Evolutionary conservation across 257 asterid species (phyloP).

Genomic region (Penstemon davidsonii): DNA sequence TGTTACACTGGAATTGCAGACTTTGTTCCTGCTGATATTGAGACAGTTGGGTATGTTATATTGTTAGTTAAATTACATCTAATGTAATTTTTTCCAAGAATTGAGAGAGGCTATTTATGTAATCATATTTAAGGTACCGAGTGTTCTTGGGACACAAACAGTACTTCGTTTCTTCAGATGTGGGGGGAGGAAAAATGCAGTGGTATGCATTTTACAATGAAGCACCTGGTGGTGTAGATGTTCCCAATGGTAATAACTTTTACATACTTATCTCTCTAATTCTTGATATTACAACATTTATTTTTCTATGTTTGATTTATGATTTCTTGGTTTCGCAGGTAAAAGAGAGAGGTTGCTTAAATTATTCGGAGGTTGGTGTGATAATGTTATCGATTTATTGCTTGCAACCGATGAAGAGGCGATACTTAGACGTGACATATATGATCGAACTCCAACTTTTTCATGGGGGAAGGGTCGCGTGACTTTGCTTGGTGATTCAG

Average conservation of each 20-base stretch:
- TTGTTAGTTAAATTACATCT: slow-evolving; percentile 1
- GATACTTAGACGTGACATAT: slow-evolving; percentile 91
- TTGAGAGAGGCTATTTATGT: slow-evolving; percentile 12
- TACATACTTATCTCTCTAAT: background rate
- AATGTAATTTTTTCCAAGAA: slow-evolving; percentile 5
- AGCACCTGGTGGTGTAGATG: slow-evolving; percentile 74
- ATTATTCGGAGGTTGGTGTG: slow-evolving; percentile 92
- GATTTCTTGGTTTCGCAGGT: slow-evolving; percentile 47
- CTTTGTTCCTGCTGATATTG: slow-evolving; percentile 90
- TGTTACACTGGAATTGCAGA: slow-evolving; percentile 98
- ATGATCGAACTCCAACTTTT: slow-evolving; percentile 69
- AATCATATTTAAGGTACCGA: slow-evolving; percentile 66
- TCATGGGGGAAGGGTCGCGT: slow-evolving; percentile 96
- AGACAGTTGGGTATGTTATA: slow-evolving; percentile 80
- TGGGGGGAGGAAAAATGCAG: slow-evolving; percentile 98
- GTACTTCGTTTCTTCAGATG: slow-evolving; percentile 97
- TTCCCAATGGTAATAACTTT: slow-evolving; percentile 47
- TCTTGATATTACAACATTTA: background rate
- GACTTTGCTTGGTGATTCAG: slow-evolving; percentile 93
- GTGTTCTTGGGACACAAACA: slow-evolving; percentile 97
- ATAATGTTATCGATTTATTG: slow-evolving; percentile 78
- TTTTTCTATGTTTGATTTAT: background rate
- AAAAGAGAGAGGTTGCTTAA: slow-evolving; percentile 75
- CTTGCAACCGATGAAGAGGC: slow-evolving; percentile 85
- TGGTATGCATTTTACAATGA: slow-evolving; percentile 97